These are phyloP conservation scores for Toxicodendron radicans DNA, from an alignment of 345 rosid genomes.

Conservation along the genomic window DNA sequence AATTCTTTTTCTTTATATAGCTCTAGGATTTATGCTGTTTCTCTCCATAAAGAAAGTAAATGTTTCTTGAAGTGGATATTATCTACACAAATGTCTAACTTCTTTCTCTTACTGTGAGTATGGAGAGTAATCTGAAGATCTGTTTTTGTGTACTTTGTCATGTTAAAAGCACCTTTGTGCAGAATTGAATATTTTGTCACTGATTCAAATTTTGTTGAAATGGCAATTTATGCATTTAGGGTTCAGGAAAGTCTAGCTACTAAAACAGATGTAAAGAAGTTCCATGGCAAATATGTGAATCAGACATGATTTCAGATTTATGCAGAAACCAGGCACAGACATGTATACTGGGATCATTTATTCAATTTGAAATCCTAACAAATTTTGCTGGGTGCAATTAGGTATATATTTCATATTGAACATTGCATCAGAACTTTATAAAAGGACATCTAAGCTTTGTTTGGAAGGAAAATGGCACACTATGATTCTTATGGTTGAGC, in stretches of 20 bases:
- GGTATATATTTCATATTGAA: background rate
- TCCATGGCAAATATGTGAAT: background rate
- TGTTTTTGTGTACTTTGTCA: background rate
- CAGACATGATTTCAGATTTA: background rate
- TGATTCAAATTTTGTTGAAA: background rate
- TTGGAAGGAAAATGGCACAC: background rate
- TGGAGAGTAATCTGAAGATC: background rate
- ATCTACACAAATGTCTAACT: background rate
- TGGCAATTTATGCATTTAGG: background rate
- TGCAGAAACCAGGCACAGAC: background rate
- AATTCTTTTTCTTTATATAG: background rate
- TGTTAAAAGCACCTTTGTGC: background rate
- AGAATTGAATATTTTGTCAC: background rate
- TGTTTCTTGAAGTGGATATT: background rate
- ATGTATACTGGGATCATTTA: background rate
- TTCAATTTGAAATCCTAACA: background rate
- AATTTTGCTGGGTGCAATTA: background rate
- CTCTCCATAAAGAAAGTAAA: background rate
- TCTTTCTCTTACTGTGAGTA: background rate
- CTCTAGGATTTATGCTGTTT: background rate
- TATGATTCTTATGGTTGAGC: background rate
- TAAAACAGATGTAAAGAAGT: background rate
- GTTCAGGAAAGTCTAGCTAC: background rate
- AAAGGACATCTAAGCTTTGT: background rate
- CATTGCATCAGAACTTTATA: conserved; percentile 1